phyloP scores from a whole-genome alignment of 1,284 basidiomycete genomes.

The Hypsizygus ulmarius region DNA sequence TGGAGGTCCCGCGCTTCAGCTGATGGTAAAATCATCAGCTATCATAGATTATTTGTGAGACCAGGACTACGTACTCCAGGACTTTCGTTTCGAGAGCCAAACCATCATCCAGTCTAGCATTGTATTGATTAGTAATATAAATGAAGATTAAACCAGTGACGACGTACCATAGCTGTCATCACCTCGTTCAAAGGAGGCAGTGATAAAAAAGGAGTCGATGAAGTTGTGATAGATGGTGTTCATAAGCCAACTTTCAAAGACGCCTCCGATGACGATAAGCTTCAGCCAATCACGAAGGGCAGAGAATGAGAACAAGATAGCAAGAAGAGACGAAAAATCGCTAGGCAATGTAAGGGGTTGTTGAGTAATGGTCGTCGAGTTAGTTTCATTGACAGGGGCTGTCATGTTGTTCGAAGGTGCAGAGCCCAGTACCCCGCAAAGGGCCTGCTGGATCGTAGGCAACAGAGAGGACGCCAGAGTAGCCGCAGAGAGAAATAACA shows the following conservation, averaged over 20 bases:
- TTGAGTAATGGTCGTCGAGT: background rate
- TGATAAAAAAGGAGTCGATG: constrained; percentile 58
- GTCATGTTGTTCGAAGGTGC: background rate
- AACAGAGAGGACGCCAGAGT: constrained; percentile 13
- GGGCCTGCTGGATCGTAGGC: constrained; percentile 12
- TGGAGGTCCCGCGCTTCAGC: constrained; percentile 50
- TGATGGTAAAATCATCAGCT: constrained; percentile 19
- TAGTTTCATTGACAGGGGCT: background rate
- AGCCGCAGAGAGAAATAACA: background rate
- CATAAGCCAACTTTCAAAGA: constrained; percentile 49
- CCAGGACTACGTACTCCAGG: constrained; percentile 36
- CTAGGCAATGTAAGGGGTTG: constrained; percentile 9
- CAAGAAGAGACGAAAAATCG: constrained; percentile 31
- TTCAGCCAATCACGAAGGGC: constrained; percentile 65
- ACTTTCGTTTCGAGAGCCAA: constrained; percentile 56
- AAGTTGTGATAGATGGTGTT: constrained; percentile 42
- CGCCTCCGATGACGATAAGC: constrained; percentile 57
- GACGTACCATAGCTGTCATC: constrained; percentile 57
- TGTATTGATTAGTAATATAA: background rate
- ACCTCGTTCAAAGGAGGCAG: constrained; percentile 56
- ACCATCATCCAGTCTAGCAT: constrained; percentile 56
- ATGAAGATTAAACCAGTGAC: background rate
- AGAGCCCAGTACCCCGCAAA: constrained; percentile 7
- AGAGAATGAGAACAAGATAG: constrained; percentile 46
- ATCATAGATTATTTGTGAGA: background rate